These are phyloP conservation scores for Monilinia fructigena DNA, from an alignment of 2,329 filamentous ascomycete genomes.

Conservation along the genomic window DNA sequence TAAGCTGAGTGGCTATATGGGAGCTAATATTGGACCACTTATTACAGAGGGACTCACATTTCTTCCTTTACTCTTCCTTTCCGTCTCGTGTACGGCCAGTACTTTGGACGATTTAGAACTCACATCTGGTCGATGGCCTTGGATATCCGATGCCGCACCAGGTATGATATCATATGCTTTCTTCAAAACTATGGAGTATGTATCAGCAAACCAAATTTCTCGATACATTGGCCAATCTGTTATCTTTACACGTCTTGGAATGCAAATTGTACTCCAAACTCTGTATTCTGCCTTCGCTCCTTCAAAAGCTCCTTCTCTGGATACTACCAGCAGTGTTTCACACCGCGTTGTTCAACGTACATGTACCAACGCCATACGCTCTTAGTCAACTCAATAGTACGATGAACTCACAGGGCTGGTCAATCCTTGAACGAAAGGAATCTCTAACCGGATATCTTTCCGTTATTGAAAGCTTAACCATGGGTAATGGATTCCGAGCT, in stretches of 20 bases:
- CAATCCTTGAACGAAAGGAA: slow-evolving; percentile 76
- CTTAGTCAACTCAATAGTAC: slow-evolving; percentile 64
- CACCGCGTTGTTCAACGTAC: slow-evolving; percentile 69
- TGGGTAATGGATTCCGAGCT: slow-evolving; percentile 63
- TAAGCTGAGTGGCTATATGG: slow-evolving; percentile 62
- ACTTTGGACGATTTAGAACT: slow-evolving; percentile 61
- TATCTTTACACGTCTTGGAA: slow-evolving; percentile 66
- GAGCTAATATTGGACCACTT: slow-evolving; percentile 69
- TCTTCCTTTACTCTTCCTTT: slow-evolving; percentile 65
- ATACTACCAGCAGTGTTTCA: slow-evolving; percentile 72
- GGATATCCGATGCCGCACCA: slow-evolving; percentile 61
- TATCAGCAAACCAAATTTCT: slow-evolving; percentile 45
- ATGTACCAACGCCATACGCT: slow-evolving; percentile 62
- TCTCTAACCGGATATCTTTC: slow-evolving; percentile 91
- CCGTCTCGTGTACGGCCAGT: slow-evolving; percentile 62
- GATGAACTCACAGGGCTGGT: slow-evolving; percentile 65
- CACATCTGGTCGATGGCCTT: slow-evolving; percentile 51
- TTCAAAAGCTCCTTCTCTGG: slow-evolving; percentile 65
- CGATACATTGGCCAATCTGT: slow-evolving; percentile 59
- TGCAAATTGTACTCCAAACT: slow-evolving; percentile 66
- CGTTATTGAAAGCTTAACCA: slow-evolving; percentile 71
- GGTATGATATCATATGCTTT: slow-evolving; percentile 65
- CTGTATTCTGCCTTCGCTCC: slow-evolving; percentile 66
- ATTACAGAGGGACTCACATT: slow-evolving; percentile 73
- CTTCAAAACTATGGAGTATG: slow-evolving; percentile 49